Base-by-base conservation (phyloP, 306 rosid genomes). In the Prunus mume region DNA sequence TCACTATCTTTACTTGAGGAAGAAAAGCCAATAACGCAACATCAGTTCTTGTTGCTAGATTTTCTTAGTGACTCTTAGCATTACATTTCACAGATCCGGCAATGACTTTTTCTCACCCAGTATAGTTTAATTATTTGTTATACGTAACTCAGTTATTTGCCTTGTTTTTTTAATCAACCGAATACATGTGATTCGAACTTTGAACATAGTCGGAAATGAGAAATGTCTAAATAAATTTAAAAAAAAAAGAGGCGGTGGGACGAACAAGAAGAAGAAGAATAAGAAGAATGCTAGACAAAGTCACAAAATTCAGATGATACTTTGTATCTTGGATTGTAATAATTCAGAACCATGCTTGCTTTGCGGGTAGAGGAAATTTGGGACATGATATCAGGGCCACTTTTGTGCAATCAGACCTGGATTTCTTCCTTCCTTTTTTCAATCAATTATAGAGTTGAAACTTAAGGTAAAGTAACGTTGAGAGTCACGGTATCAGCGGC, bases 301-400 rank as follows among this genome's bases (percentile, higher is more conserved):
- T 38, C 43, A 38, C 43, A 38, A 38, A 38, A 38, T 38, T 38
- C 43, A 6, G 43, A 38, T 38, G 43, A 38, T 38, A 38, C 43
- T 38, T 38, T 38, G 43, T 38, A 38, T 38, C 43, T 38, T 38
- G 43, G 43, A 38, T 38, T 38, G 9, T 6, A 38, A 6, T 38
- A 38, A 1, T 38, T 38, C 43, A 38, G 43, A 38, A 38, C 10
- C 43, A 38, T 34, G 61, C 45, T 69, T 17, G n/a, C 22, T 27
- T 69, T 50, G 60, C 28, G 19, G 52, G 63, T 18, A 4, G 63
- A 70, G 61, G 19, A 30, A 54, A 71, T 18, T 71, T 71, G 30
- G 50, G 75, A n/a, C 49, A 38, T 52, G 43, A 71, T 10, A 19
- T 70, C 64, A 28, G 30, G 63, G 63, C 64, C 63, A 52, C 63